These are phyloP conservation scores for Saitozyma sp. DNA, from an alignment of 768 basidiomycete species.

Conservation along the genomic window DNA sequence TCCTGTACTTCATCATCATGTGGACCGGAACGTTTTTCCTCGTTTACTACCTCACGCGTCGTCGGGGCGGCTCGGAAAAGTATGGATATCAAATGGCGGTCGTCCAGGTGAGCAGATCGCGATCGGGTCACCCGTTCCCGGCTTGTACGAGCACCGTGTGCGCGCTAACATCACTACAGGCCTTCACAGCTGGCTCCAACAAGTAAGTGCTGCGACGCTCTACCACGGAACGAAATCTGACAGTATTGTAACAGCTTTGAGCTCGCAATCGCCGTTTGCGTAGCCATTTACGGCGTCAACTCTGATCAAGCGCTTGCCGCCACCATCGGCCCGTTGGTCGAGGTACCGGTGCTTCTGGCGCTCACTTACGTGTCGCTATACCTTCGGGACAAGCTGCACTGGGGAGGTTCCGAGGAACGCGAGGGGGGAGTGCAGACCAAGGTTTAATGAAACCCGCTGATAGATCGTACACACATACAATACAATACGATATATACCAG, in stretches of 20 bases:
- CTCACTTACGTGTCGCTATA: slow-evolving; percentile 55
- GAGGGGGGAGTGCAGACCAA: neutral
- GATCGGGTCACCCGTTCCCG: too few relatives aligned
- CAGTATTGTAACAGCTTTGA: slow-evolving; percentile 51
- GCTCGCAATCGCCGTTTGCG: slow-evolving; percentile 77
- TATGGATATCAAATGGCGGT: slow-evolving; percentile 47
- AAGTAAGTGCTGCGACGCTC: slow-evolving; percentile 42
- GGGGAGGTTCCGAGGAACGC: slow-evolving; percentile 39
- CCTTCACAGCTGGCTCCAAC: slow-evolving; percentile 77
- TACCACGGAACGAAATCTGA: neutral
- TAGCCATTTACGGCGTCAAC: slow-evolving; percentile 73
- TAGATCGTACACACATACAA: too few relatives aligned
- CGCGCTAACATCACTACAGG: slow-evolving; percentile 72
- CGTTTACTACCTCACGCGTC: slow-evolving; percentile 58
- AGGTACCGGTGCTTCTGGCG: slow-evolving; percentile 70
- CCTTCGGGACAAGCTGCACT: slow-evolving; percentile 8
- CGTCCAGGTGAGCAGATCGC: neutral
- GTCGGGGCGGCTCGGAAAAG: slow-evolving; percentile 56
- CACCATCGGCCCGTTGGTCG: slow-evolving; percentile 56
- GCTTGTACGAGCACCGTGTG: slow-evolving; percentile 63
- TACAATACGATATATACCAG: too few relatives aligned
- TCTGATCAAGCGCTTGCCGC: slow-evolving; percentile 79
- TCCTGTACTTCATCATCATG: slow-evolving; percentile 74
- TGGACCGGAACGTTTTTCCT: slow-evolving; percentile 66
- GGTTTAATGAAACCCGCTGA: too few relatives aligned